phyloP scores from a whole-genome alignment of 2,329 filamentous ascomycete species.

The Podosphaera aphanis region DNA sequence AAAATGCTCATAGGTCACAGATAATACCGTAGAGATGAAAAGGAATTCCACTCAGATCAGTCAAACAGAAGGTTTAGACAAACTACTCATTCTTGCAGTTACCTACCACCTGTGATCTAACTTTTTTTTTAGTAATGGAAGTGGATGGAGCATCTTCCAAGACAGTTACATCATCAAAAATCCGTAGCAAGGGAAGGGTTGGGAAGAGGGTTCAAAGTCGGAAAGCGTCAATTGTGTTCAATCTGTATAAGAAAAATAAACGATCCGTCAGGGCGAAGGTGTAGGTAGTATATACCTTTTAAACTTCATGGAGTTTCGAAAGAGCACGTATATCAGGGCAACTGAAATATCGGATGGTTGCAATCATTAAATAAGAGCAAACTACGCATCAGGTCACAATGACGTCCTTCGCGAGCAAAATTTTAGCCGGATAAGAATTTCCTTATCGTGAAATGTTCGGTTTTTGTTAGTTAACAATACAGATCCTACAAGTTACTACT shows the following conservation, averaged over 20 bases:
- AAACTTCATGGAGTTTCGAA: too few species aligned
- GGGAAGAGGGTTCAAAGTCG: slow-evolving; percentile 27
- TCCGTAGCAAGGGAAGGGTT: slow-evolving; percentile 25
- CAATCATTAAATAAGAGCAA: too few species aligned
- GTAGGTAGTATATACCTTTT: slow-evolving; percentile 1
- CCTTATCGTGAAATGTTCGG: too few species aligned
- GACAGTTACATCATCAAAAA: slow-evolving; percentile 17
- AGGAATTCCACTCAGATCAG: slow-evolving; percentile 5
- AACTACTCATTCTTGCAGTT: too few species aligned
- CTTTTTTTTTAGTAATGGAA: slow-evolving; percentile 27
- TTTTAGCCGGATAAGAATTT: too few species aligned
- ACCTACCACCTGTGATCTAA: background rate
- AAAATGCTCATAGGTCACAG: slow-evolving; percentile 2
- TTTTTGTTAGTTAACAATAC: background rate
- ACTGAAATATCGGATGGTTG: too few species aligned
- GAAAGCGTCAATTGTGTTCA: slow-evolving; percentile 37
- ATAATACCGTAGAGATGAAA: slow-evolving; percentile 2
- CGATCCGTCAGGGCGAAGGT: slow-evolving; percentile 18
- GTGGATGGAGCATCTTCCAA: slow-evolving; percentile 21
- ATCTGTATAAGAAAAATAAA: slow-evolving; percentile 29
- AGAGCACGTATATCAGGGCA: too few species aligned
- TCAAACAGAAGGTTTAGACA: slow-evolving; percentile 9
- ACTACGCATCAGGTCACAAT: too few species aligned
- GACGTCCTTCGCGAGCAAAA: too few species aligned
- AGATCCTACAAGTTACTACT: too few species aligned